These are phyloP conservation scores for Aspergillus aculeatinus DNA, from an alignment of 2,329 filamentous ascomycete genomes.

Conservation along the genomic window DNA sequence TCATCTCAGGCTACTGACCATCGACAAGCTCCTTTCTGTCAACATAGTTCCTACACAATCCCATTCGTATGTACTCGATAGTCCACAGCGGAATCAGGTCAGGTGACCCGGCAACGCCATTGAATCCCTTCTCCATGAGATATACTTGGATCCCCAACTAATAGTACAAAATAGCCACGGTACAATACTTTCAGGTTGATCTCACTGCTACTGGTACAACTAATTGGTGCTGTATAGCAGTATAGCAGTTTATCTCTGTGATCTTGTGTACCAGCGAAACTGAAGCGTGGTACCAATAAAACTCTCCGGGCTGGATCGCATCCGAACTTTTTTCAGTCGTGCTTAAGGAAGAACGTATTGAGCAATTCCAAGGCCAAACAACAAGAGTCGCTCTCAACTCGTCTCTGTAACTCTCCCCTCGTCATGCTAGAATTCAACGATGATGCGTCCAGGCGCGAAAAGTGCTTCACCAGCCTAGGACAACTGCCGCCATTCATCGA, in stretches of 20 bases:
- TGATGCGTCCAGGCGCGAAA: slow-evolving; percentile 46
- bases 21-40: too few species aligned
- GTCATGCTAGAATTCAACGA: slow-evolving; percentile 48
- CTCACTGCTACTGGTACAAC: not conserved
- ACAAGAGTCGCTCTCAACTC: too few species aligned
- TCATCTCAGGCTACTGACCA: too few species aligned
- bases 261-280: not conserved
- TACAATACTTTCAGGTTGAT: not conserved
- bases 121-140: not conserved
- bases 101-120: not conserved
- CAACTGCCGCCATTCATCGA: slow-evolving; percentile 67
- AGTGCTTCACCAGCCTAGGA: slow-evolving; percentile 73
- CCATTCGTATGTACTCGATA: not conserved
- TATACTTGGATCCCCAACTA: not conserved
- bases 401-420: not conserved
- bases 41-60: not conserved
- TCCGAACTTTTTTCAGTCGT: not conserved
- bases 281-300: not conserved
- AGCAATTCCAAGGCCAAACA: not conserved
- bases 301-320: not conserved
- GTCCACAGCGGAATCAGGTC: not conserved
- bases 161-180: not conserved
- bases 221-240: not conserved
- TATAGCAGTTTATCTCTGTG: too few species aligned
- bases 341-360: not conserved